Evolutionary conservation across 192 early-diverging fungal species (phyloP).

Genomic region (Spizellomyces sp.): DNA sequence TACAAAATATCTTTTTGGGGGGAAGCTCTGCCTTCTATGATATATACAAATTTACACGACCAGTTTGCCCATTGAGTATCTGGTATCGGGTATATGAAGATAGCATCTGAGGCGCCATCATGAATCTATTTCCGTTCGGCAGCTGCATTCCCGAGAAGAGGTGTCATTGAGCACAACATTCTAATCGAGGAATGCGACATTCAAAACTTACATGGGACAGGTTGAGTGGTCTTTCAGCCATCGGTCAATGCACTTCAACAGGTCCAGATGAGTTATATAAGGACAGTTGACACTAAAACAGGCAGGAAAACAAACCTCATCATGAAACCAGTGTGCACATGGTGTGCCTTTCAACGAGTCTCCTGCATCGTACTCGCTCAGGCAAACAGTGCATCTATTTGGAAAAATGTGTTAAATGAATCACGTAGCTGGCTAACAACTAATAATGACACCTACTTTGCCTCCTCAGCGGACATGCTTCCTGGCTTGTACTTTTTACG

Average conservation of each 20-base stretch:
- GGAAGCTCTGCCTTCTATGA: too few species aligned
- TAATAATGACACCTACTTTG: not conserved
- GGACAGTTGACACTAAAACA: not conserved
- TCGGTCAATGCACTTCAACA: conserved; percentile 11
- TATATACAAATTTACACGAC: too few species aligned
- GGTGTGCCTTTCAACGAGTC: conserved; percentile 19
- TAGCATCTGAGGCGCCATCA: too few species aligned
- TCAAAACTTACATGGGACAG: conserved; percentile 20
- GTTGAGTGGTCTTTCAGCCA: conserved; percentile 14
- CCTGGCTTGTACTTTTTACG: conserved; percentile 1
- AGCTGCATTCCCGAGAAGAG: too few species aligned
- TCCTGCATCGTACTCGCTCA: conserved; percentile 25
- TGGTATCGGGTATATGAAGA: too few species aligned
- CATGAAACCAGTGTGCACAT: conserved; percentile 35
- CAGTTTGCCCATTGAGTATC: too few species aligned
- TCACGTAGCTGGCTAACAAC: too few species aligned
- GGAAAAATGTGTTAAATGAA: not conserved
- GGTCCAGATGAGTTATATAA: not conserved
- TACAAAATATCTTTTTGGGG: too few species aligned
- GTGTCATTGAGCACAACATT: too few species aligned
- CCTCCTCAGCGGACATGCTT: conserved; percentile 5
- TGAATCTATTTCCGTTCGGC: too few species aligned
- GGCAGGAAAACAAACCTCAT: not conserved
- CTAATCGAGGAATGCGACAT: not conserved
- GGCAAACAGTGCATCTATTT: conserved; percentile 20